Conservation (phyloP, 1,139 yeast genomes). For the Yamadazyma buinensis region DNA sequence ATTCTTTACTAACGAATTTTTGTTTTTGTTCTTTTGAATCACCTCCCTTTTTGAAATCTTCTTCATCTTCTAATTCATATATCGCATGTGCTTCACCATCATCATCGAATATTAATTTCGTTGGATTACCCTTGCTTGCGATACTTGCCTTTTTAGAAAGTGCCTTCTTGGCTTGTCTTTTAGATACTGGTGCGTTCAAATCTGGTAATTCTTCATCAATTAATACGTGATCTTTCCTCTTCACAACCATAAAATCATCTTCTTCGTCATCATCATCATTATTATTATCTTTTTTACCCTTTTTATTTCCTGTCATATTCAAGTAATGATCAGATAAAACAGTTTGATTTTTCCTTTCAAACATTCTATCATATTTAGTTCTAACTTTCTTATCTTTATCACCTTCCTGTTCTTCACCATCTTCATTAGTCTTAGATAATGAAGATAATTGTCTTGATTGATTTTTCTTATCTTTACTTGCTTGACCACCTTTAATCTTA, state of each 20-base stretch:
- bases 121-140: conserved; percentile 63
- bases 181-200: conserved; percentile 62
- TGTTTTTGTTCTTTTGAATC: conserved; percentile 67
- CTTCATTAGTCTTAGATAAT: conserved; percentile 58
- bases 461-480: conserved; percentile 73
- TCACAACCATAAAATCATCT: conserved; percentile 80
- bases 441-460: conserved; percentile 66
- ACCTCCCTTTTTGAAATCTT: conserved; percentile 76
- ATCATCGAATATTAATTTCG: conserved; percentile 85
- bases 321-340: conserved; percentile 86
- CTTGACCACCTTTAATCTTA: conserved; percentile 54
- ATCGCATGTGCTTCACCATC: conserved; percentile 90
- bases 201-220: conserved; percentile 65
- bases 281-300: conserved; percentile 23
- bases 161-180: conserved; percentile 84
- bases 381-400: conserved; percentile 48
- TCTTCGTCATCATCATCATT: conserved; percentile 32
- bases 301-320: conserved; percentile 54
- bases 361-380: conserved; percentile 94
- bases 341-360: conserved; percentile 89
- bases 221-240: conserved; percentile 69
- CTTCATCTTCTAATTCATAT: conserved; percentile 88
- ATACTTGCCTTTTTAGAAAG: conserved; percentile 78
- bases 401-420: conserved; percentile 49
- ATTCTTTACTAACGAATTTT: conserved; percentile 63